phyloP scores from a whole-genome alignment of 352 stramenopile species.

The Globisporangium ultimum region DNA sequence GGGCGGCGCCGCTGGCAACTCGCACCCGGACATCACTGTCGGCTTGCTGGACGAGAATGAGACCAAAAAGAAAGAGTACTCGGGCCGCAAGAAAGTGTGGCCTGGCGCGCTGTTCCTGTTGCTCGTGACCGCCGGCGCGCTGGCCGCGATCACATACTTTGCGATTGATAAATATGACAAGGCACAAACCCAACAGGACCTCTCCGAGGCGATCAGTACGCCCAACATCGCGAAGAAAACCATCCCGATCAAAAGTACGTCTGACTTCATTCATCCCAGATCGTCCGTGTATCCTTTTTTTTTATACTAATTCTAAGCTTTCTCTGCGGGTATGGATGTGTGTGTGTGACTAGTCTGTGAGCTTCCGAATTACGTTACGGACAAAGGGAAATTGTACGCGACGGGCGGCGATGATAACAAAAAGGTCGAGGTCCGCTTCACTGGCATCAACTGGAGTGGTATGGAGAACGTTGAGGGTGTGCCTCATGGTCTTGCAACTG shows the following conservation, averaged over 20 bases:
- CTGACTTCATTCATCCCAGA: not conserved
- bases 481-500: conserved; percentile 64
- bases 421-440: conserved; percentile 70
- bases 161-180: conserved; percentile 51
- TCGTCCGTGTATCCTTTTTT: not conserved
- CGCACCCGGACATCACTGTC: conserved; percentile 73
- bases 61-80: conserved; percentile 41
- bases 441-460: conserved; percentile 86
- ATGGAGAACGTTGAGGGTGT: conserved; percentile 84
- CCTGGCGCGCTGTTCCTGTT: conserved; percentile 73
- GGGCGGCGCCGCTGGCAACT: not conserved
- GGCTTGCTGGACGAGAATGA: conserved; percentile 54
- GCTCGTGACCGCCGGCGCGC: conserved; percentile 38
- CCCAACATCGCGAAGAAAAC: conserved; percentile 26
- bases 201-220: conserved; percentile 48
- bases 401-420: conserved; percentile 38
- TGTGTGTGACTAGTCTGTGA: conserved; percentile 41
- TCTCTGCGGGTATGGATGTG: not conserved
- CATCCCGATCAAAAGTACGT: conserved; percentile 44
- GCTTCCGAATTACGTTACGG: conserved; percentile 66
- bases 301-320: not conserved
- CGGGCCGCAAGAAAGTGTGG: conserved; percentile 76
- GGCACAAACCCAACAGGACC: conserved; percentile 58
- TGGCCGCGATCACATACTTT: conserved; percentile 65
- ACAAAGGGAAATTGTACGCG: conserved; percentile 63